A percentile compares a stretch with the other conserved stretches of the same genome.
phyloP scores from a whole-genome alignment of 176 grass and related monocot species.

The Lolium rigidum region DNA sequence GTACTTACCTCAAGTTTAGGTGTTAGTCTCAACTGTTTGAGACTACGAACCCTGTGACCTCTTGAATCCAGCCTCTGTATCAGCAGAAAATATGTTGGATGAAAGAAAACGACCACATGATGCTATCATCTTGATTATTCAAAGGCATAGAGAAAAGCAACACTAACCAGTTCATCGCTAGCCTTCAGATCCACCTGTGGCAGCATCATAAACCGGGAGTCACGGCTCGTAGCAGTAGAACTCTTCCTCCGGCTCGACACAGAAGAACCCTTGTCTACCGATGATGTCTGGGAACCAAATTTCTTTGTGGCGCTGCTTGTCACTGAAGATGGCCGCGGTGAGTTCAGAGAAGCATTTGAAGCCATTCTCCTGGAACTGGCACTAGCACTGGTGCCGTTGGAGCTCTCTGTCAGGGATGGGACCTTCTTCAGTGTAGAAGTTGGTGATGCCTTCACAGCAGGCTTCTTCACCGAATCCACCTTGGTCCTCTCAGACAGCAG shows the following conservation, averaged over 20 bases:
- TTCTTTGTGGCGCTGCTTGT: conserved; percentile 61
- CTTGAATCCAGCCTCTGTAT: conserved; percentile 90
- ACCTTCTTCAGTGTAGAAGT: conserved; percentile 62
- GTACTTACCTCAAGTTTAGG: conserved; percentile 74
- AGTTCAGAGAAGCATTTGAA: conserved; percentile 57
- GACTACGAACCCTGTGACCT: conserved; percentile 78
- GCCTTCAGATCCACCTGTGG: conserved; percentile 93
- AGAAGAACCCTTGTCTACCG: conserved; percentile 49
- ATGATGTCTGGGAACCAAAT: conserved; percentile 51
- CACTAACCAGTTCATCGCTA: conserved; percentile 85
- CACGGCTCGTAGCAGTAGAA: conserved; percentile 59
- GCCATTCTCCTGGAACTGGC: conserved; percentile 54
- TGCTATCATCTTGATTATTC: conserved; percentile 26
- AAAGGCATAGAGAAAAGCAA: conserved; percentile 31
- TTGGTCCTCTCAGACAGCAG: conserved; percentile 41
- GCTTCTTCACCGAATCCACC: conserved; percentile 45
- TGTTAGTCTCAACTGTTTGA: conserved; percentile 80
- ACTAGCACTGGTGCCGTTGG: conserved; percentile 48
- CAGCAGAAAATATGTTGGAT: conserved; percentile 31
- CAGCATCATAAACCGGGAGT: conserved; percentile 87
- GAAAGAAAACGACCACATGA: conserved; percentile 2
- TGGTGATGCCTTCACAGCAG: conserved; percentile 49
- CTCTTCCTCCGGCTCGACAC: conserved; percentile 66
- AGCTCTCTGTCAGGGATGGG: conserved; percentile 50
- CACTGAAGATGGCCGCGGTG: conserved; percentile 53